These are phyloP conservation scores for Blepharisma japonicum DNA, from an alignment of 73 alveolate species.

Conservation along the genomic window DNA sequence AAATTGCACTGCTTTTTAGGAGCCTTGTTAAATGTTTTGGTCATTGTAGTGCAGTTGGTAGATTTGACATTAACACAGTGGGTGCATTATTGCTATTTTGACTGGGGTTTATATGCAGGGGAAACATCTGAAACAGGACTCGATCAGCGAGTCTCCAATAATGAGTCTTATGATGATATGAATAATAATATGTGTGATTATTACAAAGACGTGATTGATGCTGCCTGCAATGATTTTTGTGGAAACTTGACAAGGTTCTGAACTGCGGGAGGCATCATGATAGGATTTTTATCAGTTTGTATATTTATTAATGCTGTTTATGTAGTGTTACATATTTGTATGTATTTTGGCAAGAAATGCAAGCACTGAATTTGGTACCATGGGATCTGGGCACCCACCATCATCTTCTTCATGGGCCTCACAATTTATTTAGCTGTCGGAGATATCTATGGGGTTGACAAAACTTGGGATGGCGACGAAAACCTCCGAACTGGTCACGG, in stretches of 20 bases:
- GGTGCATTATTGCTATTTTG: conserved; percentile 12
- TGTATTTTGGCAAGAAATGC: neutral
- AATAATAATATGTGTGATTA: neutral
- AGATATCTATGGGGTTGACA: neutral
- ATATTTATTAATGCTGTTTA: neutral
- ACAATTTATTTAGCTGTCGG: conserved; percentile 6
- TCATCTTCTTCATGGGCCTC: conserved; percentile 13
- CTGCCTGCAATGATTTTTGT: conserved; percentile 19
- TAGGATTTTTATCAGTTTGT: neutral
- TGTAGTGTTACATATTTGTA: conserved; percentile 6
- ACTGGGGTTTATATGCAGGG: conserved; percentile 5
- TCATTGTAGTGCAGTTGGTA: conserved; percentile 7
- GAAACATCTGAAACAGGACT: conserved; percentile 8
- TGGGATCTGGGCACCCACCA: conserved; percentile 28
- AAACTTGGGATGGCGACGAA: conserved; percentile 5
- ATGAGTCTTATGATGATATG: neutral
- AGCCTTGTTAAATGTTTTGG: neutral
- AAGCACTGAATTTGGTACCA: neutral
- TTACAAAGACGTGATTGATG: conserved; percentile 24
- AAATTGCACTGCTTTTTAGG: conserved; percentile 14
- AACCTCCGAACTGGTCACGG: conserved; percentile 16
- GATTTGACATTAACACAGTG: neutral
- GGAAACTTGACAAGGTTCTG: neutral
- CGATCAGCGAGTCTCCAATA: neutral
- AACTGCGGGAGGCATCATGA: conserved; percentile 21